Evolutionary conservation across 2,329 filamentous ascomycete species (phyloP).

Genomic region (Penicillium brasilianum): DNA sequence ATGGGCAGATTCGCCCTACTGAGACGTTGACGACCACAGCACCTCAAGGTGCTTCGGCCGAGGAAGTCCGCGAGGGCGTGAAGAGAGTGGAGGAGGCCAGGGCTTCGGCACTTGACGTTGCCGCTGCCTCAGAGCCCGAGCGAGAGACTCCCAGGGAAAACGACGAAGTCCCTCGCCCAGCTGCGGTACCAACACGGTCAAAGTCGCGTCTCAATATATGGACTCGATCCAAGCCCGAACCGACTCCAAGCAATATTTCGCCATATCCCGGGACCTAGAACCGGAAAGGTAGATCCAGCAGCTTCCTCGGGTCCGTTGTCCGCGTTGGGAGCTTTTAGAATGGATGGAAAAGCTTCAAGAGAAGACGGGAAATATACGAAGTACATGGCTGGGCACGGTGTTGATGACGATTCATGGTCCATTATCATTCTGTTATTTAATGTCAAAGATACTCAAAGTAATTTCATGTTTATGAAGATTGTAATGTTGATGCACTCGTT

Average conservation of each 20-base stretch:
- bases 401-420: not conserved
- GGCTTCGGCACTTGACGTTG: conserved; percentile 29
- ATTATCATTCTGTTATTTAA: not conserved
- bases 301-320: not conserved
- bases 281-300: not conserved
- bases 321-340: not conserved
- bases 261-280: conserved; percentile 46
- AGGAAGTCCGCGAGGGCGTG: conserved; percentile 48
- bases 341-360: no score
- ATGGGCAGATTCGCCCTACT: conserved; percentile 39
- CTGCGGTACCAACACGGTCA: conserved; percentile 34
- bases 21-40: conserved; percentile 50
- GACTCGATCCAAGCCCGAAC: conserved; percentile 31
- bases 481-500: no score
- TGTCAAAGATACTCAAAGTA: not conserved
- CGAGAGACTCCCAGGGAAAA: conserved; percentile 13
- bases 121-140: conserved; percentile 17
- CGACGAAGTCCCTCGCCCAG: conserved; percentile 15
- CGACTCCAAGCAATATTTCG: conserved; percentile 31
- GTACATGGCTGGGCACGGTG: not conserved
- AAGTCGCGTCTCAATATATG: conserved; percentile 41
- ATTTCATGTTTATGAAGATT: not conserved
- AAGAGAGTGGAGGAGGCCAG: conserved; percentile 45
- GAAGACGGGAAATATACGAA: not conserved
- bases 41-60: conserved; percentile 45